Conservation (phyloP, 441 rosid species). For the Pelargonium myrrhifolium region DNA sequence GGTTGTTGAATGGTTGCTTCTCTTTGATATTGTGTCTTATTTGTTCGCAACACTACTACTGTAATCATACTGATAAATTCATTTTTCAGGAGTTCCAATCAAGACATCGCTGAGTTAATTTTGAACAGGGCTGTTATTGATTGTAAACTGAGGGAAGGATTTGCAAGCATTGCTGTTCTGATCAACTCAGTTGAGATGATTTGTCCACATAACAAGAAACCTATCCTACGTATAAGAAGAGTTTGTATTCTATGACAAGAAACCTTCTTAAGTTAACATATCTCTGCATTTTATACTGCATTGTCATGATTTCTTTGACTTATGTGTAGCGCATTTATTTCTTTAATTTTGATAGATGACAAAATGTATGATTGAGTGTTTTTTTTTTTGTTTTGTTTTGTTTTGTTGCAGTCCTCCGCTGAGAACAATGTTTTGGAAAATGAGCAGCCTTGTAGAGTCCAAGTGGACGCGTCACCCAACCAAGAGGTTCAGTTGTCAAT, state of each 20-base stretch:
- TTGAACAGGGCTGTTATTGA: slow-evolving; percentile 47
- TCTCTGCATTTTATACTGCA: background rate
- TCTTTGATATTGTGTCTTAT: background rate
- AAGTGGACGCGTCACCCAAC: slow-evolving; percentile 47
- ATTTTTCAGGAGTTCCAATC: slow-evolving; percentile 41
- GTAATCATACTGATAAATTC: slow-evolving; percentile 12
- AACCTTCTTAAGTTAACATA: background rate
- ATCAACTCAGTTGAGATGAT: slow-evolving; percentile 47
- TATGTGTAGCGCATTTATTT: background rate
- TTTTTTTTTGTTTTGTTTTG: no score
- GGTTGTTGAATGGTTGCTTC: slow-evolving; percentile 7
- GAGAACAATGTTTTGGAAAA: slow-evolving; percentile 34
- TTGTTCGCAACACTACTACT: background rate
- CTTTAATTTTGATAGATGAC: background rate
- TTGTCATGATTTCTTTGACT: background rate
- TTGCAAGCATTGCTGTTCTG: slow-evolving; percentile 36
- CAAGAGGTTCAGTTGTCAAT: slow-evolving; percentile 51
- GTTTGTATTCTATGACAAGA: no score
- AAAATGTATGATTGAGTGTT: slow-evolving; percentile 10
- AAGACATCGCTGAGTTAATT: slow-evolving; percentile 47
- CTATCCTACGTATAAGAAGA: slow-evolving; percentile 47
- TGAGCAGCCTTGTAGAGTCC: slow-evolving; percentile 43
- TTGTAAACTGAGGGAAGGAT: slow-evolving; percentile 62
- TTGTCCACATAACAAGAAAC: slow-evolving; percentile 46
- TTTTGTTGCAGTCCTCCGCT: slow-evolving; percentile 30